phyloP scores from a whole-genome alignment of 2,329 filamentous ascomycete genomes.

The Dactylellina sp. region DNA sequence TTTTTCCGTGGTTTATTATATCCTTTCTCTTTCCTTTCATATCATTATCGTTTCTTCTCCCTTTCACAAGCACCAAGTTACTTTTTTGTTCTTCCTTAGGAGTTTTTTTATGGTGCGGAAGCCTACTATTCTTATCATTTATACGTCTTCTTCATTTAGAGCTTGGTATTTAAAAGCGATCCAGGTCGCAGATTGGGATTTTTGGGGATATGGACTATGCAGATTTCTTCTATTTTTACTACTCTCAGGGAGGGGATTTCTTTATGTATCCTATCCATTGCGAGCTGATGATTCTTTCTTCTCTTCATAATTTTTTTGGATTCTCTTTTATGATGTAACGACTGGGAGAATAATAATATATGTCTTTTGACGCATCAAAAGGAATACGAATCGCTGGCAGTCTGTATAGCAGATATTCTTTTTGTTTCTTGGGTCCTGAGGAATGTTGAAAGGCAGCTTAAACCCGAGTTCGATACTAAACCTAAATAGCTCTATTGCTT shows the following conservation, averaged over 20 bases:
- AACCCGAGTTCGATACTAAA: no score
- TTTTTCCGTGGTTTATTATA: conserved; percentile 1
- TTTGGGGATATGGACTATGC: neutral
- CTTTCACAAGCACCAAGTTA: neutral
- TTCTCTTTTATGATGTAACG: neutral
- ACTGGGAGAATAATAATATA: neutral
- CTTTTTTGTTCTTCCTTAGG: no score
- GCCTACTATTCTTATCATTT: neutral
- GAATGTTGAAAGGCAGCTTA: no score
- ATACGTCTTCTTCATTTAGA: conserved; percentile 9
- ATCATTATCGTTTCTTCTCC: neutral
- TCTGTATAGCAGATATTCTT: neutral
- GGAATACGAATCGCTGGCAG: neutral
- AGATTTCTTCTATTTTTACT: neutral
- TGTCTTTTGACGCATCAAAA: neutral
- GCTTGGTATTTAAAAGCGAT: conserved; percentile 10
- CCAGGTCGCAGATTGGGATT: conserved; percentile 14
- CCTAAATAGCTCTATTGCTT: no score
- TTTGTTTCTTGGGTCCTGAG: no score
- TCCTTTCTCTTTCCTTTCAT: neutral
- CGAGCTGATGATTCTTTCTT: conserved; percentile 4
- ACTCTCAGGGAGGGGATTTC: no score
- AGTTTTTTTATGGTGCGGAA: conserved; percentile 33
- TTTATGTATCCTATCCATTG: conserved; percentile 17
- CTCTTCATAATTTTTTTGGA: neutral